Evolutionary conservation across 352 stramenopile genomes (phyloP).

Genomic region (Thalassiosira ordinaria): DNA sequence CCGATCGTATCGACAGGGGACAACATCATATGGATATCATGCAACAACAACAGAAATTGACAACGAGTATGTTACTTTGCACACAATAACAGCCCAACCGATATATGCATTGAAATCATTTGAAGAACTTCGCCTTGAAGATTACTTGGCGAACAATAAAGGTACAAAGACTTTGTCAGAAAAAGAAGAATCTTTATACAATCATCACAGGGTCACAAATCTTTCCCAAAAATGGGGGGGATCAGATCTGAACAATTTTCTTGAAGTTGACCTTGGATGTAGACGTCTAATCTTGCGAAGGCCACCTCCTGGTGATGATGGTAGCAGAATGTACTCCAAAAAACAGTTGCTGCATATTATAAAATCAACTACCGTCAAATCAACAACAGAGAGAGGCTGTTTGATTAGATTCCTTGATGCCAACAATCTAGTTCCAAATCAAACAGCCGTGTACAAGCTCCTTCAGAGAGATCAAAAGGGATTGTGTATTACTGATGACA

Average conservation of each 20-base stretch:
- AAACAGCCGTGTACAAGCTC: background rate
- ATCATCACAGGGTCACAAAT: background rate
- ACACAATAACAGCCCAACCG: conserved; percentile 16
- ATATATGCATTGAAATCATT: background rate
- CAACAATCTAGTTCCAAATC: conserved; percentile 16
- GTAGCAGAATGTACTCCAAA: conserved; percentile 24
- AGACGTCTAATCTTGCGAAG: conserved; percentile 2
- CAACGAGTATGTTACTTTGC: too few relatives aligned
- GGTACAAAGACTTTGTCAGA: too few relatives aligned
- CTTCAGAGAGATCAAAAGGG: background rate
- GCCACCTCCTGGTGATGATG: background rate
- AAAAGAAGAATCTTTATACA: background rate
- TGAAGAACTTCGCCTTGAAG: conserved; percentile 6
- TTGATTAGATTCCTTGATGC: background rate
- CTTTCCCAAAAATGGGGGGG: conserved; percentile 2
- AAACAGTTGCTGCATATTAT: conserved; percentile 4
- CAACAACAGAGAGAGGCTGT: background rate
- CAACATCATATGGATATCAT: background rate
- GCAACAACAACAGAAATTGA: too few relatives aligned
- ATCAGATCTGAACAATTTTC: conserved; percentile 7
- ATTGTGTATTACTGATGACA: background rate
- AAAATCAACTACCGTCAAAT: conserved; percentile 12
- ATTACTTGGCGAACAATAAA: background rate
- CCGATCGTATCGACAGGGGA: background rate
- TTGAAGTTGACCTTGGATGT: conserved; percentile 9